Evolutionary conservation across 768 basidiomycete genomes (phyloP).

Genomic region (Podaxis sp.): DNA sequence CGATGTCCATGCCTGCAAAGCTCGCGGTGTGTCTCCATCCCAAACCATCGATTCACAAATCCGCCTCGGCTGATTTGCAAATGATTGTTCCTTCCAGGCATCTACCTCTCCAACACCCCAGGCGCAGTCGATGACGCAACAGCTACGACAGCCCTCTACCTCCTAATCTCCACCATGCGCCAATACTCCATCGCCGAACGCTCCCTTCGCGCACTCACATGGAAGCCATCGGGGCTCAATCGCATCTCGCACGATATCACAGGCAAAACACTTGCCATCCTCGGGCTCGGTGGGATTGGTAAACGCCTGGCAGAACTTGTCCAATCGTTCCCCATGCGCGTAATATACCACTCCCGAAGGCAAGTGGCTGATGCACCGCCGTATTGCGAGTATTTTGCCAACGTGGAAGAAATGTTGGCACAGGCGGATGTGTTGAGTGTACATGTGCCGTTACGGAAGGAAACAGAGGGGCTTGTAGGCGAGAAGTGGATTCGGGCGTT

Average conservation of each 20-base stretch:
- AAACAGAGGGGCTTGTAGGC: conserved; percentile 74
- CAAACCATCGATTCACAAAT: background rate
- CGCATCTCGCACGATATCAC: conserved; percentile 61
- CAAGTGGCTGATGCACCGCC: conserved; percentile 57
- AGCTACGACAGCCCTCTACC: conserved; percentile 84
- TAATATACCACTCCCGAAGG: conserved; percentile 77
- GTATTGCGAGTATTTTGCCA: conserved; percentile 75
- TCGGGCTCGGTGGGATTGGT: conserved; percentile 80
- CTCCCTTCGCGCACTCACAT: conserved; percentile 53
- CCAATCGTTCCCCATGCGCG: conserved; percentile 84
- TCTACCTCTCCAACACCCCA: conserved; percentile 85
- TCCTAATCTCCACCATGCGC: conserved; percentile 75
- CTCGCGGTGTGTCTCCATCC: conserved; percentile 46
- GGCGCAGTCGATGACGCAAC: conserved; percentile 90
- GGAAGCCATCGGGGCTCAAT: conserved; percentile 56
- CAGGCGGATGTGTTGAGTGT: conserved; percentile 83
- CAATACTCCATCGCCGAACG: conserved; percentile 70
- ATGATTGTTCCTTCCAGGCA: conserved; percentile 43
- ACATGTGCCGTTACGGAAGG: conserved; percentile 75
- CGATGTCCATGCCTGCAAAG: conserved; percentile 72
- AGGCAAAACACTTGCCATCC: conserved; percentile 67
- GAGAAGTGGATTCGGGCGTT: conserved; percentile 75
- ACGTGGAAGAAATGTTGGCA: conserved; percentile 62
- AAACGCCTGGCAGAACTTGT: conserved; percentile 67
- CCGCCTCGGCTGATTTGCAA: background rate